Base-by-base conservation (phyloP, 2,329 filamentous ascomycete species). In the Diaporthe vaccinii region DNA sequence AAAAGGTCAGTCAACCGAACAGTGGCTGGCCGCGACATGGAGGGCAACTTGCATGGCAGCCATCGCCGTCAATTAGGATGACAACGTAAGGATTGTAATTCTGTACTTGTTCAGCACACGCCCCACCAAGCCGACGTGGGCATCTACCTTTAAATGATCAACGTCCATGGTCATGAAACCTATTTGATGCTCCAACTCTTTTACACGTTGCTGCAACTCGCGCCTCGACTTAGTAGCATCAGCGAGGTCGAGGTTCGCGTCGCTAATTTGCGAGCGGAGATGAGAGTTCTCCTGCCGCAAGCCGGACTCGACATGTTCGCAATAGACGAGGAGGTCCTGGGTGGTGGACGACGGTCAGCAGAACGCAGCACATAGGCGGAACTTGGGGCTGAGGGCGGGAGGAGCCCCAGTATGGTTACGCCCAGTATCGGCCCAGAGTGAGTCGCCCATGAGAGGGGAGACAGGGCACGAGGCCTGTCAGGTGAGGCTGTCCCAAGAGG, bases 21-120 rank as follows among this genome's bases (percentile, higher is more conserved):
- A 36, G 36, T 39, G 53, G 34, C 20, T 9, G 58, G 12, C 41
- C 51, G 68, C 31, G 72, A 57, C 74, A 58, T 69, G 51, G 69
- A 79, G 80, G 9, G 55, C 34, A 53, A 57, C 75, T 73, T 75
- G 74, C 75, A 72, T 76, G 75, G 61, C 75, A 85, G 59, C 90
- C 89, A 81, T 93, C 89, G 51, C 91, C 91, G 80, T 93, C 91
- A 78, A 93, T 88, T 78, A 92, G 80, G 53, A 92, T 86, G 77
- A 90, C 82, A 79, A 92, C 85, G 81, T 93, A 93, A 55, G 88
- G 86, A 81, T 91, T 92, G 68, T 84, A 85, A 75, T 85, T 87
- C 88, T 91, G 78, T 65, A 76, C 79, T 74, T 80, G 78, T 77
- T 76, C 62, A 74, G 76, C 75, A 15, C 72, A 46, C 36, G 28